These are phyloP conservation scores for Yamadazyma nakazawae DNA, from an alignment of 805 yeast genomes.

Conservation along the genomic window DNA sequence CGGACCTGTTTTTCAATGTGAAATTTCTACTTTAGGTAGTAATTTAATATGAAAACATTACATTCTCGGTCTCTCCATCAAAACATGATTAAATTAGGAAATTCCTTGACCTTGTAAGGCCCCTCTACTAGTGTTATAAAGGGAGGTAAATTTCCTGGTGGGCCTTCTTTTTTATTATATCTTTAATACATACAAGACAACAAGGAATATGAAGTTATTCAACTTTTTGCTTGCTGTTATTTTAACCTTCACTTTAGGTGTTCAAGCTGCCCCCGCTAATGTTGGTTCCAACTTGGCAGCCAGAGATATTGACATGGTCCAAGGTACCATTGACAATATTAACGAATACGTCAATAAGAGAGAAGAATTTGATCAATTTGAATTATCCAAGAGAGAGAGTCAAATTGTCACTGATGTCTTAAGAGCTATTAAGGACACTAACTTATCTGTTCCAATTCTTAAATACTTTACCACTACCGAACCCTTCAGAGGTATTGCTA, in stretches of 20 bases:
- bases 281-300: constrained; percentile 17
- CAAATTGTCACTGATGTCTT: constrained; percentile 41
- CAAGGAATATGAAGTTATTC: constrained; percentile 3
- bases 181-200: neutral
- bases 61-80: neutral
- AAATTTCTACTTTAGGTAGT: constrained; percentile 9
- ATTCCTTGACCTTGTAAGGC: neutral
- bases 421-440: constrained; percentile 32
- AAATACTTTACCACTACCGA: constrained; percentile 31
- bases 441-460: constrained; percentile 35
- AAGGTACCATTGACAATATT: constrained; percentile 26
- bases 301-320: constrained; percentile 22
- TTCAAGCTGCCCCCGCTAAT: constrained; percentile 35
- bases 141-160: neutral
- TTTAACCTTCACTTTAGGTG: constrained; percentile 23
- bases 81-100: constrained; percentile 6
- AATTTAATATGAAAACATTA: neutral
- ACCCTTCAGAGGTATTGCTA: constrained; percentile 27
- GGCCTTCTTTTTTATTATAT: neutral
- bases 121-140: neutral
- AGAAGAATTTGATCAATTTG: constrained; percentile 18
- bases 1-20: neutral
- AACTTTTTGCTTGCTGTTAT: constrained; percentile 19
- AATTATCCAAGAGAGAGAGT: constrained; percentile 35
- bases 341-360: constrained; percentile 30